These are phyloP conservation scores for Wickerhamomyces xylosicus DNA, from an alignment of 805 yeast species.

Conservation along the genomic window DNA sequence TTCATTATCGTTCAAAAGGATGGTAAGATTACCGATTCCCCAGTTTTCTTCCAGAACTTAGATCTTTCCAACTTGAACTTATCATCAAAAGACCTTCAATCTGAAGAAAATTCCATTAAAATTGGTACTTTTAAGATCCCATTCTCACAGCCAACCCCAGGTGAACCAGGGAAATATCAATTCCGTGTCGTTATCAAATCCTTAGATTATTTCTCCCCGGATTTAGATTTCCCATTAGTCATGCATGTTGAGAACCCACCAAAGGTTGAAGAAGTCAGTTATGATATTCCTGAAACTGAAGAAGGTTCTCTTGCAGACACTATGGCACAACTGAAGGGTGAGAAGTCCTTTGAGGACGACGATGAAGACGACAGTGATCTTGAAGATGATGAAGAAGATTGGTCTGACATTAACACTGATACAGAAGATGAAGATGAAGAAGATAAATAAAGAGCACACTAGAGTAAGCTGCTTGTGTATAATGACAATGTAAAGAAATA, in stretches of 20 bases:
- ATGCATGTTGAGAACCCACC: slow-evolving; percentile 63
- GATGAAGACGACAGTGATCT: slow-evolving; percentile 24
- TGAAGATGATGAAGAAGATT: slow-evolving; percentile 30
- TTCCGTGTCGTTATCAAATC: slow-evolving; percentile 66
- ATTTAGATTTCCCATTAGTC: slow-evolving; percentile 57
- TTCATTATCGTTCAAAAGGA: slow-evolving; percentile 67
- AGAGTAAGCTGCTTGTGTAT: no score
- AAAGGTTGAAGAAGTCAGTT: slow-evolving; percentile 32
- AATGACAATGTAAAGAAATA: no score
- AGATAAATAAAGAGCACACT: background rate
- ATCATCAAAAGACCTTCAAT: slow-evolving; percentile 36
- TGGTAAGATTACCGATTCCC: slow-evolving; percentile 66
- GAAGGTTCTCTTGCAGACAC: slow-evolving; percentile 74
- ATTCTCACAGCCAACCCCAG: slow-evolving; percentile 71
- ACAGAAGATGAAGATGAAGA: slow-evolving; percentile 50
- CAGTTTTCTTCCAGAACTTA: slow-evolving; percentile 38
- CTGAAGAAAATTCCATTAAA: slow-evolving; percentile 21
- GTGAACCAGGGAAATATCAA: slow-evolving; percentile 47
- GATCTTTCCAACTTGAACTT: slow-evolving; percentile 47
- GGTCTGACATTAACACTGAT: slow-evolving; percentile 51
- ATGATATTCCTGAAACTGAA: slow-evolving; percentile 60
- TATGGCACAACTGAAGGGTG: slow-evolving; percentile 59
- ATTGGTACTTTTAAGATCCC: slow-evolving; percentile 73
- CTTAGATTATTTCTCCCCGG: slow-evolving; percentile 74
- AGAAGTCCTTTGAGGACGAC: slow-evolving; percentile 34